Evolutionary conservation across 2,329 filamentous ascomycete species (phyloP).

Genomic region (Exophiala sp.): DNA sequence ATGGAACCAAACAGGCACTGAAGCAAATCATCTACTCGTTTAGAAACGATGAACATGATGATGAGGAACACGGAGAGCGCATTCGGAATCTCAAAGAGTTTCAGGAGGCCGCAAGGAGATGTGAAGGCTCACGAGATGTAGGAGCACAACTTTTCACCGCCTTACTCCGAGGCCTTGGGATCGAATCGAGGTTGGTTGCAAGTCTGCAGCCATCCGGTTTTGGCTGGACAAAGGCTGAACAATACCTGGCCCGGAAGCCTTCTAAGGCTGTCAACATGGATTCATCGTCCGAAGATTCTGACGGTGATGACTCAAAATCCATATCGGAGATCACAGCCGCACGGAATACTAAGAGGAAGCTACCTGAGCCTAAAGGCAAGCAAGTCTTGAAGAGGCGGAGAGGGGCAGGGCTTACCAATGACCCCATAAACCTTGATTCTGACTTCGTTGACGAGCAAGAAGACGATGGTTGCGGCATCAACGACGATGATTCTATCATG

Average conservation of each 20-base stretch:
- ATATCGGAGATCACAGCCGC: slow-evolving; percentile 19
- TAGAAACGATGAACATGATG: slow-evolving; percentile 56
- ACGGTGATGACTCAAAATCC: slow-evolving; percentile 13
- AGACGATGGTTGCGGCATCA: slow-evolving; percentile 36
- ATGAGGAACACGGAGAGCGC: slow-evolving; percentile 66
- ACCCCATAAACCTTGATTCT: slow-evolving; percentile 44
- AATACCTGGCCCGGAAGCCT: slow-evolving; percentile 36
- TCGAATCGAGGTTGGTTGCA: slow-evolving; percentile 77
- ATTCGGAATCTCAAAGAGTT: slow-evolving; percentile 64
- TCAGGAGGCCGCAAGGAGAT: slow-evolving; percentile 59
- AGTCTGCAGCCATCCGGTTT: slow-evolving; percentile 84
- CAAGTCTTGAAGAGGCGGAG: slow-evolving; percentile 24
- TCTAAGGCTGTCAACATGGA: slow-evolving; percentile 7
- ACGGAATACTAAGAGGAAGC: not conserved
- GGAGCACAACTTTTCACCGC: slow-evolving; percentile 87
- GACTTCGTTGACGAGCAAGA: slow-evolving; percentile 30
- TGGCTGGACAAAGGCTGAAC: slow-evolving; percentile 82
- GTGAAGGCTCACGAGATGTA: slow-evolving; percentile 77
- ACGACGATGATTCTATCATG: slow-evolving; percentile 53
- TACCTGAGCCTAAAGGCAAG: slow-evolving; percentile 22
- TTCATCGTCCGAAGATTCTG: slow-evolving; percentile 17
- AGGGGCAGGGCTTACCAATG: slow-evolving; percentile 31
- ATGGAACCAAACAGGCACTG: slow-evolving; percentile 69
- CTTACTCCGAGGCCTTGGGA: slow-evolving; percentile 68
- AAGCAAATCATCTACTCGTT: slow-evolving; percentile 69